Conservation (phyloP, 2,329 filamentous ascomycete species). For the Diaporthe citriasiana region DNA sequence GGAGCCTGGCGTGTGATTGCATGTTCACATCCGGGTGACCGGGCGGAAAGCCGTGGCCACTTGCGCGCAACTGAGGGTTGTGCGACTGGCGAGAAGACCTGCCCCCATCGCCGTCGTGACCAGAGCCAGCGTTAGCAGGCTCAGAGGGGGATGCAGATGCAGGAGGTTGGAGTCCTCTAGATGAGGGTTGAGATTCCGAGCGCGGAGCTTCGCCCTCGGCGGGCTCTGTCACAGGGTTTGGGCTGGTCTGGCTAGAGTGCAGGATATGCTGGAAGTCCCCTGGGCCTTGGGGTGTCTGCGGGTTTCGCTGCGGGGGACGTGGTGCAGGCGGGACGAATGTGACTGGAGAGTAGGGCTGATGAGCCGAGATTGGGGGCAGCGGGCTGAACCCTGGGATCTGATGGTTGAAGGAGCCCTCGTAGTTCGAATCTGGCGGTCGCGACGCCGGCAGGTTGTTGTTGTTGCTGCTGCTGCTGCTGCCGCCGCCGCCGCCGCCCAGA, state of each 20-base stretch:
- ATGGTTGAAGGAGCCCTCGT: slow-evolving; percentile 29
- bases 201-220: background rate
- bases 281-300: slow-evolving; percentile 28
- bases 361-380: slow-evolving; percentile 26
- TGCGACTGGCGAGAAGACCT: slow-evolving; percentile 9
- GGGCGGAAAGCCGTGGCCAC: background rate
- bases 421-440: slow-evolving; percentile 21
- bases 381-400: slow-evolving; percentile 28
- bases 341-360: slow-evolving; percentile 26
- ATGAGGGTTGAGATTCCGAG: background rate
- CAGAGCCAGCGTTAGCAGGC: background rate
- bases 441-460: slow-evolving; percentile 6
- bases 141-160: slow-evolving; percentile 3
- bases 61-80: background rate
- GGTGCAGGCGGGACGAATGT: slow-evolving; percentile 22
- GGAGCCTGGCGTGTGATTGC: slow-evolving; percentile 27
- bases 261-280: slow-evolving; percentile 35
- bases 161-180: background rate
- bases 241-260: slow-evolving; percentile 31
- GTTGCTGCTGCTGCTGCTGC: background rate
- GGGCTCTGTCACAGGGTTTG: background rate
- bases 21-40: slow-evolving; percentile 12
- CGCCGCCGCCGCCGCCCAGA: background rate
- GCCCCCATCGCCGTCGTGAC: slow-evolving; percentile 15
- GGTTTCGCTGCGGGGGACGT: slow-evolving; percentile 16